Percentiles rank a stretch among this genome's conserved stretches.
phyloP scores from a whole-genome alignment of 2,329 filamentous ascomycete species.

The Fonsecaea monophora region DNA sequence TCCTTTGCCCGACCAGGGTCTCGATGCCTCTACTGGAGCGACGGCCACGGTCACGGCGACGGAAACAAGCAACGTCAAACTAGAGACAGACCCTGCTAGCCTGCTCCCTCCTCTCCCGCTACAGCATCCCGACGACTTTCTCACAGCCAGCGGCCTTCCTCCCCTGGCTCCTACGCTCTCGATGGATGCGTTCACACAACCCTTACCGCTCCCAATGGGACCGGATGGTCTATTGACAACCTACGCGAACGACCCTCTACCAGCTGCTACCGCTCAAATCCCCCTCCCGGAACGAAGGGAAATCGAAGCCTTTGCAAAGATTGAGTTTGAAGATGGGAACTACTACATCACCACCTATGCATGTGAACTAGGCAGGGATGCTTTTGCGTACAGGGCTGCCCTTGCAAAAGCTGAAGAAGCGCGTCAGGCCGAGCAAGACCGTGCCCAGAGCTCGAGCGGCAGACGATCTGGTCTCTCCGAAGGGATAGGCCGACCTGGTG shows the following conservation, averaged over 20 bases:
- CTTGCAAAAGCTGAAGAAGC: conserved; percentile 53
- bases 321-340: conserved; percentile 69
- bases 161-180: conserved; percentile 22
- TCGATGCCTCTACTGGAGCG: conserved; percentile 1
- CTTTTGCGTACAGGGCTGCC: conserved; percentile 58
- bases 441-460: conserved; percentile 51
- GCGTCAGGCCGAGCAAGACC: conserved; percentile 47
- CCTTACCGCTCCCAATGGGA: conserved; percentile 6
- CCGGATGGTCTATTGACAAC: conserved; percentile 2
- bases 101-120: conserved; percentile 29
- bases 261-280: conserved; percentile 28
- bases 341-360: conserved; percentile 70
- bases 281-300: conserved; percentile 34
- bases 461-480: conserved; percentile 52
- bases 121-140: conserved; percentile 25
- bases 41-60: conserved; percentile 5
- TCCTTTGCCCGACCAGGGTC: conserved; percentile 6
- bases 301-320: conserved; percentile 67
- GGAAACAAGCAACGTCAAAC: conserved; percentile 12
- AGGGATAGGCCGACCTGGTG: conserved; percentile 51
- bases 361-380: conserved; percentile 68
- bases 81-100: conserved; percentile 17
- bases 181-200: conserved; percentile 14
- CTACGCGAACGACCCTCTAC: conserved; percentile 24
- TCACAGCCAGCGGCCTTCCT: conserved; percentile 9